Evolutionary conservation across 2,329 filamentous ascomycete genomes (phyloP).

Genomic region (Thelonectria olida): DNA sequence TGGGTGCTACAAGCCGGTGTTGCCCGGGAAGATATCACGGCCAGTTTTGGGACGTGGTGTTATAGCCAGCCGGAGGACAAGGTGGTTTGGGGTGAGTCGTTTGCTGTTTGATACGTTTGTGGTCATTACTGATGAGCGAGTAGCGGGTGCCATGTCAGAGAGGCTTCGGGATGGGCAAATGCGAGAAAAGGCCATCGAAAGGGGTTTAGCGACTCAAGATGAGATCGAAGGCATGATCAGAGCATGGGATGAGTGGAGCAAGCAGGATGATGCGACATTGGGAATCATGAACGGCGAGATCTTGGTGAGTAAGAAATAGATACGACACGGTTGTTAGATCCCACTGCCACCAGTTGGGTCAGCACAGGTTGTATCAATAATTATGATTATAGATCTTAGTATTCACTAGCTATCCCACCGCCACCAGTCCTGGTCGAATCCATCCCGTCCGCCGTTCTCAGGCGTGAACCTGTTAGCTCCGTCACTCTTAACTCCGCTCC

Average conservation of each 20-base stretch:
- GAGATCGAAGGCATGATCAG: constrained; percentile 41
- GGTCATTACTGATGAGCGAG: constrained; percentile 5
- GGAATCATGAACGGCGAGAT: constrained; percentile 43
- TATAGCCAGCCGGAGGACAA: constrained; percentile 39
- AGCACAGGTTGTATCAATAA: too few relatives aligned
- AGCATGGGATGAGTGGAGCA: constrained; percentile 41
- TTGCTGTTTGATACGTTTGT: accelerated
- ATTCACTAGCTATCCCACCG: too few relatives aligned
- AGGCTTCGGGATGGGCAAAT: constrained; percentile 36
- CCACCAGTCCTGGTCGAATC: too few relatives aligned
- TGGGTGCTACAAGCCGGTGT: constrained; percentile 40
- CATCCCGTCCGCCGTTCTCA: too few relatives aligned
- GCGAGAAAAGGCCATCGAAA: constrained; percentile 36
- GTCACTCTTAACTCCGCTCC: too few relatives aligned
- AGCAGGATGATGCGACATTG: constrained; percentile 39
- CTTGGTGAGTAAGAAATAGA: constrained; percentile 35
- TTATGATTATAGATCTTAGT: too few relatives aligned
- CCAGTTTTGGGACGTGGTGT: constrained; percentile 43
- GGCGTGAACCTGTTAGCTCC: too few relatives aligned
- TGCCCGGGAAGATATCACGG: constrained; percentile 31
- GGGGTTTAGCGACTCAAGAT: constrained; percentile 34
- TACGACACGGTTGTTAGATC: too few relatives aligned
- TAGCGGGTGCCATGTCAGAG: constrained; percentile 40
- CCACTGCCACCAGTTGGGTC: too few relatives aligned
- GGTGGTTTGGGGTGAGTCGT: constrained; percentile 38